These are phyloP conservation scores for Alternaria sp. DNA, from an alignment of 2,329 filamentous ascomycete species.

Conservation along the genomic window DNA sequence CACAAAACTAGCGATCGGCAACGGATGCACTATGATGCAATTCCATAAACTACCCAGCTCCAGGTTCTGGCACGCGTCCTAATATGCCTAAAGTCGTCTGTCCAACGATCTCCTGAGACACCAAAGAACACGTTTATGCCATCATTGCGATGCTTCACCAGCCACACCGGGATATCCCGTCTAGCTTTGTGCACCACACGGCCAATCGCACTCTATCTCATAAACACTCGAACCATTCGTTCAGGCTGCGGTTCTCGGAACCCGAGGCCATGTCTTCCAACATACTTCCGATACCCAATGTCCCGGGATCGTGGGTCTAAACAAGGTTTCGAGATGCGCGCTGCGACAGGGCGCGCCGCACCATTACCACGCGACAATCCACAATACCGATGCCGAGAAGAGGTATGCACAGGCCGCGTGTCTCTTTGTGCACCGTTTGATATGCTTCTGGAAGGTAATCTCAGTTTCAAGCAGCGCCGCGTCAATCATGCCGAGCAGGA, in stretches of 20 bases:
- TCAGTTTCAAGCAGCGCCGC: conserved; percentile 18
- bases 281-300: background rate
- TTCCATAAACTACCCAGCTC: background rate
- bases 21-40: background rate
- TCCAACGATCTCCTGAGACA: conserved; percentile 6
- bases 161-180: conserved; percentile 3
- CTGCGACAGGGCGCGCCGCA: conserved; percentile 21
- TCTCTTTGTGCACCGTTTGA: conserved; percentile 10
- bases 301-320: conserved; percentile 7
- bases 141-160: background rate
- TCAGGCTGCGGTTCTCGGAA: background rate
- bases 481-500: conserved; percentile 12
- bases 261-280: conserved; percentile 5
- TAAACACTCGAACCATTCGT: conserved; percentile 12
- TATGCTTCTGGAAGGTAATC: conserved; percentile 16
- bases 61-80: background rate
- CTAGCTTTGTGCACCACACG: background rate
- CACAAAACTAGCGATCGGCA: background rate
- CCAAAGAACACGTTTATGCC: conserved; percentile 9
- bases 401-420: conserved; percentile 4
- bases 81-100: background rate
- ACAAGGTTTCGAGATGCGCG: conserved; percentile 17
- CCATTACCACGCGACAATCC: conserved; percentile 10
- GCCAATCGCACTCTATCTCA: background rate
- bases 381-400: background rate